Base-by-base conservation (phyloP, 2,329 filamentous ascomycete species). In the Ambrosiella cleistominuta region DNA sequence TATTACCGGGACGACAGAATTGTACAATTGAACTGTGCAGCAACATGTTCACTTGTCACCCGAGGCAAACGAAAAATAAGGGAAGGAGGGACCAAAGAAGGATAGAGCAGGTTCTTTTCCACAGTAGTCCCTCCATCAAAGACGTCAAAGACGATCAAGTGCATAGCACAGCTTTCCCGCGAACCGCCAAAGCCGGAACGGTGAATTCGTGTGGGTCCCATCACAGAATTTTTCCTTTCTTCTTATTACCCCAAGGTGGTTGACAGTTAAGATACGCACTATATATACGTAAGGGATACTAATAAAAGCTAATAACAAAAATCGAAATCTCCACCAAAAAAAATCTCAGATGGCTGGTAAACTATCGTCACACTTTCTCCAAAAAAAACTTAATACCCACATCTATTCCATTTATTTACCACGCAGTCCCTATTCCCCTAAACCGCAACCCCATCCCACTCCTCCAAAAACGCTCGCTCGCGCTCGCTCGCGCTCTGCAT, bases 1-100 rank as follows among this genome's bases (percentile, higher is more conserved):
- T 42, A 54, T 54, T 54, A 36, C 52, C 37, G 15, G 52, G 52
- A 54, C 52, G 52, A 54, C 52, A 54, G 37, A 54, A 54, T 42
- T 42, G 52, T 42, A 27, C n/a, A 19, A 9, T 19, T 51, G 44
- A 8, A 47, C n/a, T 47, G 44, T 27, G 27, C 27, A 27, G 27
- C 27, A 27, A 27, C 27, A 47, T 47, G 27, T 51, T 19, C 8
- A 3, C 1, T n/a, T 36, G 13, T 35, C 47, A 9, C 17, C 12
- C 9, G 47, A 27, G 35, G 47, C 8, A 27, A 35, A 19, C 27
- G 7, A 51, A 51, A 36, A 19, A 49, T 2, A 42, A 7, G 39
- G n/a, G 6, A 7, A 9, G 39, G 39, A 9, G 39, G 39, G 39
- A 42, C 2, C 11, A 42, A n/a, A n/a, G 39, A 42, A 42, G 39